Percentiles rank a stretch among this genome's conserved stretches.
Conservation (phyloP, 2,329 filamentous ascomycete genomes). For the Ophiocordyceps camponoti-rufipedis region DNA sequence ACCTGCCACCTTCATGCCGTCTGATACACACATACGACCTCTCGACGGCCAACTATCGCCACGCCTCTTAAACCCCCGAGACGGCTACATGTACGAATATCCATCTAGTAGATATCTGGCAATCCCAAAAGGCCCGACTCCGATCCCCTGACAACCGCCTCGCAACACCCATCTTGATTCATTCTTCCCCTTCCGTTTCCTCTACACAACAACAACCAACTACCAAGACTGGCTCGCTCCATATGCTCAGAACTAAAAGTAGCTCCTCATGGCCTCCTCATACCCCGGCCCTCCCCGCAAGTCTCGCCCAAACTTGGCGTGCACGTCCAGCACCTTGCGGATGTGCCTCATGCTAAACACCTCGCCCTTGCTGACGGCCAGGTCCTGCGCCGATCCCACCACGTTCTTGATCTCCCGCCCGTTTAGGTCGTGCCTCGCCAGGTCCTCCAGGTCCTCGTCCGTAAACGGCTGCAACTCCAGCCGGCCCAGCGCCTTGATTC, state of each 20-base stretch:
- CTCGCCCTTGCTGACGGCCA: conserved; percentile 59
- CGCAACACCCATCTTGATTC: too few species aligned
- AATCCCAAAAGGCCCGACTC: too few species aligned
- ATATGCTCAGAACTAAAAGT: conserved; percentile 26
- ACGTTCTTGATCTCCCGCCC: conserved; percentile 71
- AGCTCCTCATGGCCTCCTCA: conserved; percentile 69
- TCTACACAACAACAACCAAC: too few species aligned
- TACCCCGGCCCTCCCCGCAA: conserved; percentile 67
- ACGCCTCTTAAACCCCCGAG: too few species aligned
- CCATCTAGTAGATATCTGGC: too few species aligned
- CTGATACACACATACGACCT: too few species aligned
- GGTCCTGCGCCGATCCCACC: conserved; percentile 63
- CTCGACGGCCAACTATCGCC: not conserved
- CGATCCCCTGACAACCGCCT: too few species aligned
- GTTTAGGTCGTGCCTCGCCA: conserved; percentile 48
- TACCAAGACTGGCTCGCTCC: too few species aligned
- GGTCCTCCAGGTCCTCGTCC: conserved; percentile 45
- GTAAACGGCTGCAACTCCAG: conserved; percentile 41
- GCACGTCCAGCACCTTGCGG: conserved; percentile 65
- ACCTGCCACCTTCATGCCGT: not conserved
- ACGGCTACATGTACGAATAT: too few species aligned
- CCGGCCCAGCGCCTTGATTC: conserved; percentile 47
- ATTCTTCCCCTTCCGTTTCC: too few species aligned
- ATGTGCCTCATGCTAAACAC: conserved; percentile 64
- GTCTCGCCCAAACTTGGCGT: conserved; percentile 67